A percentile compares a stretch with the other conserved stretches of the same genome.
phyloP scores from a whole-genome alignment of 352 stramenopile genomes.

The Peronospora belbahrii region DNA sequence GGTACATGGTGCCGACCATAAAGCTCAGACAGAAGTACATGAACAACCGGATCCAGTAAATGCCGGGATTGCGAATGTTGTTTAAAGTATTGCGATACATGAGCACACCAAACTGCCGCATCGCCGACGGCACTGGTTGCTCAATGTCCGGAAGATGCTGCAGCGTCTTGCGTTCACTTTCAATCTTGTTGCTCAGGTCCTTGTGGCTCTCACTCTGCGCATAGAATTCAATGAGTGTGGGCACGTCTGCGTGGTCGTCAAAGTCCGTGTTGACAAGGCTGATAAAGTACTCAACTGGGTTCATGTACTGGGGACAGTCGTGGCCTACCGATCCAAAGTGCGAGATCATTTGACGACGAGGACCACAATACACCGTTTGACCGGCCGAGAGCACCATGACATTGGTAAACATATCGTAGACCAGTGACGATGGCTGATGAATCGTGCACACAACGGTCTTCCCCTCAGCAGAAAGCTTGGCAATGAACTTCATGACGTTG shows the following conservation, averaged over 20 bases:
- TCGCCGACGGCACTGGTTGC: conserved; percentile 15
- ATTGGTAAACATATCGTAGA: conserved; percentile 29
- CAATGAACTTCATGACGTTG: conserved; percentile 21
- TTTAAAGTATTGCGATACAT: conserved; percentile 52
- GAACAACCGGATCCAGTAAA: conserved; percentile 60
- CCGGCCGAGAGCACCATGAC: conserved; percentile 57
- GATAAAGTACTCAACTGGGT: conserved; percentile 51
- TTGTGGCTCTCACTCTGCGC: conserved; percentile 8
- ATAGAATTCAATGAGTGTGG: conserved; percentile 19
- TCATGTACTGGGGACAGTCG: conserved; percentile 38
- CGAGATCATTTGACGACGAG: conserved; percentile 28
- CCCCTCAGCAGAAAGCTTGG: conserved; percentile 7
- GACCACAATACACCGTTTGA: conserved; percentile 72
- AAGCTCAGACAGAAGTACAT: conserved; percentile 67
- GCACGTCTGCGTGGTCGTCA: conserved; percentile 30
- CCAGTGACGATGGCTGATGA: conserved; percentile 79
- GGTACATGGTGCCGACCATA: conserved; percentile 68
- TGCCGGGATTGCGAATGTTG: conserved; percentile 56
- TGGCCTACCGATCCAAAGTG: conserved; percentile 32
- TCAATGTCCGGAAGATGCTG: conserved; percentile 18
- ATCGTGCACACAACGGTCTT: conserved; percentile 84
- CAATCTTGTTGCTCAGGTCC: not conserved
- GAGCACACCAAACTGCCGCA: conserved; percentile 37
- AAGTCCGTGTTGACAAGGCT: conserved; percentile 53
- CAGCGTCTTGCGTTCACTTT: conserved; percentile 14